Conservation (phyloP, 176 grass and related monocot species). For the Oryza brachyantha region DNA sequence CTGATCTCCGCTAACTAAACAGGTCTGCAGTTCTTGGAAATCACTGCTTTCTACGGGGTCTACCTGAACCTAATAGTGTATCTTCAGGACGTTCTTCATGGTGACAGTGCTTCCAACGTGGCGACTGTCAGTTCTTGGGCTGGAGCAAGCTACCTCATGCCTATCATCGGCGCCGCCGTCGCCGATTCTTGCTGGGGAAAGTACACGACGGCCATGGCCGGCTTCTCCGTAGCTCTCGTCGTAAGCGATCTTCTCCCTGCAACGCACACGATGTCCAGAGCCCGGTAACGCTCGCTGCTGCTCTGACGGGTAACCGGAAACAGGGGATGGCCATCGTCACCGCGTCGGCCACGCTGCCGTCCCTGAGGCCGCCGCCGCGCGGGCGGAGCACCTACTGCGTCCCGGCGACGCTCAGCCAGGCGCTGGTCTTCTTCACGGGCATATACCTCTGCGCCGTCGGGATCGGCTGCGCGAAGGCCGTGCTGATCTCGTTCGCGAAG, state of each 20-base stretch:
- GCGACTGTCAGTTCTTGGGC: conserved; percentile 52
- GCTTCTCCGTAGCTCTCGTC: conserved; percentile 37
- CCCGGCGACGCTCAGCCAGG: conserved; percentile 26
- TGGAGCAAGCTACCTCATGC: conserved; percentile 54
- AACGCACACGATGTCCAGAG: neutral
- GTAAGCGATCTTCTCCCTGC: conserved; percentile 33
- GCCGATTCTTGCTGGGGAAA: conserved; percentile 64
- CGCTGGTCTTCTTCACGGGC: conserved; percentile 41
- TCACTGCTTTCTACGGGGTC: conserved; percentile 51
- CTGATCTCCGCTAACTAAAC: neutral
- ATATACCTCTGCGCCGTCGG: conserved; percentile 45
- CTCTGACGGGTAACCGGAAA: conserved; percentile 7
- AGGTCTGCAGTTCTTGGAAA: conserved; percentile 71
- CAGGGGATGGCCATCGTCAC: conserved; percentile 33
- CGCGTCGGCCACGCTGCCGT: conserved; percentile 22
- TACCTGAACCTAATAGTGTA: conserved; percentile 64
- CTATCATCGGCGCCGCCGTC: conserved; percentile 50
- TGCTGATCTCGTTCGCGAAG: conserved; percentile 39
- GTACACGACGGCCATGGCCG: conserved; percentile 48
- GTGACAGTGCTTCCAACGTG: conserved; percentile 60
- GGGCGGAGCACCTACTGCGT: conserved; percentile 18
- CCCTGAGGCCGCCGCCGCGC: conserved; percentile 30
- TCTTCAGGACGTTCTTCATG: conserved; percentile 60
- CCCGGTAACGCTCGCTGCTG: neutral
- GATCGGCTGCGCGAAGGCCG: conserved; percentile 37